phyloP scores from a whole-genome alignment of 345 rosid species.

The Litchi chinensis region DNA sequence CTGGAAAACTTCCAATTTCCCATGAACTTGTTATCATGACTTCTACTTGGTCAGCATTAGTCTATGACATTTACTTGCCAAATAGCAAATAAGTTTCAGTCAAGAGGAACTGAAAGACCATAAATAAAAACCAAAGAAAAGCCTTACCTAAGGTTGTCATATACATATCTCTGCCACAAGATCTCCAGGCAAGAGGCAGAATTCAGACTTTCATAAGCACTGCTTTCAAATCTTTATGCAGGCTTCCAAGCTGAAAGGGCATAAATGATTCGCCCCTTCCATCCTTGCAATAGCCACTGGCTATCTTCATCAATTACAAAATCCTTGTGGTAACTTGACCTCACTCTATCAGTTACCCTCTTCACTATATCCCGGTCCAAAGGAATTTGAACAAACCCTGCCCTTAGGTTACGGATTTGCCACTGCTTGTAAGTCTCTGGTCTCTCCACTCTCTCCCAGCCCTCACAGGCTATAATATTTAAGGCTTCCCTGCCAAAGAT shows the following conservation, averaged over 20 bases:
- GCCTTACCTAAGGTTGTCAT: background rate
- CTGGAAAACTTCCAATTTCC: background rate
- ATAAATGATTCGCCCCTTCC: conserved; percentile 83
- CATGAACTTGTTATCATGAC: background rate
- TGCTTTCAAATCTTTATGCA: conserved; percentile 31
- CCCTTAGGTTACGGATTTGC: conserved; percentile 71
- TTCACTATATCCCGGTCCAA: conserved; percentile 49
- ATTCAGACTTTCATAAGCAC: background rate
- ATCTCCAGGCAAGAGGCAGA: background rate
- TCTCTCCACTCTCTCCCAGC: conserved; percentile 91
- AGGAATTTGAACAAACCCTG: conserved; percentile 74
- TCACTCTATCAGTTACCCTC: conserved; percentile 45
- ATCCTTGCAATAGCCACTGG: conserved; percentile 85
- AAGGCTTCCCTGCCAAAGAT: conserved; percentile 79
- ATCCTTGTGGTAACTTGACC: conserved; percentile 65
- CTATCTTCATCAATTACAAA: conserved; percentile 75
- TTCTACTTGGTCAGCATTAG: background rate
- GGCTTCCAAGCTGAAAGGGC: conserved; percentile 90
- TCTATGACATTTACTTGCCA: conserved; percentile 4
- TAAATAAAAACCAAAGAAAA: background rate
- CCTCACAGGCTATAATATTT: conserved; percentile 89
- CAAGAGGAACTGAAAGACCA: background rate
- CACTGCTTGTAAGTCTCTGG: conserved; percentile 97
- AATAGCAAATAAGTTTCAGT: background rate
- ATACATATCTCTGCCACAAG: background rate